A percentile compares a stretch with the other conserved stretches of the same genome.
These are phyloP conservation scores for Pichia californica DNA, from an alignment of 805 yeast genomes.

Conservation along the genomic window DNA sequence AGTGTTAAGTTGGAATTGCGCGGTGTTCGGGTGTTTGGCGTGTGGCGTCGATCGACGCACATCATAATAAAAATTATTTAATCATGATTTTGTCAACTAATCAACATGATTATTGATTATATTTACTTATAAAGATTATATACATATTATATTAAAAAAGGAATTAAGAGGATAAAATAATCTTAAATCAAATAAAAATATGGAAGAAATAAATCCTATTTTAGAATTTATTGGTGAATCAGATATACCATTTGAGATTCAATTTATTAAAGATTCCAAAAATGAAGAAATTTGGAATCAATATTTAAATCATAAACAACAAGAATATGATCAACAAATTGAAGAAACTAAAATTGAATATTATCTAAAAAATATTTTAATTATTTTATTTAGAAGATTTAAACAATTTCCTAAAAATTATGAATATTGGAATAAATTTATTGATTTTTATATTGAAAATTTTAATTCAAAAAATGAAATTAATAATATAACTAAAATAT, in stretches of 20 bases:
- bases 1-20: too few relatives aligned
- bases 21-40: background rate
- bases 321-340: conserved; percentile 13
- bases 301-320: conserved; percentile 34
- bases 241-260: conserved; percentile 33
- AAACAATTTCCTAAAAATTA: background rate
- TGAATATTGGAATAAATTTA: background rate
- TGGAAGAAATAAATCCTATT: background rate
- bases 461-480: background rate
- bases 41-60: background rate
- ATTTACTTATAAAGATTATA: too few relatives aligned
- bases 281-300: conserved; percentile 38
- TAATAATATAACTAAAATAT: background rate
- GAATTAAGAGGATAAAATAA: too few relatives aligned
- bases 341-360: too few relatives aligned
- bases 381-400: background rate
- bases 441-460: conserved; percentile 4
- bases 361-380: background rate
- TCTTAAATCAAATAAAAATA: too few relatives aligned
- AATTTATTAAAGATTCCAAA: conserved; percentile 30
- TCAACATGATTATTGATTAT: too few relatives aligned
- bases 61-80: too few relatives aligned
- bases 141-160: too few relatives aligned
- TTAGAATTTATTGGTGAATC: conserved; percentile 14
- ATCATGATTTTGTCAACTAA: too few relatives aligned